phyloP scores from a whole-genome alignment of 495 filamentous ascomycete genomes.

The Xylaria acuta region DNA sequence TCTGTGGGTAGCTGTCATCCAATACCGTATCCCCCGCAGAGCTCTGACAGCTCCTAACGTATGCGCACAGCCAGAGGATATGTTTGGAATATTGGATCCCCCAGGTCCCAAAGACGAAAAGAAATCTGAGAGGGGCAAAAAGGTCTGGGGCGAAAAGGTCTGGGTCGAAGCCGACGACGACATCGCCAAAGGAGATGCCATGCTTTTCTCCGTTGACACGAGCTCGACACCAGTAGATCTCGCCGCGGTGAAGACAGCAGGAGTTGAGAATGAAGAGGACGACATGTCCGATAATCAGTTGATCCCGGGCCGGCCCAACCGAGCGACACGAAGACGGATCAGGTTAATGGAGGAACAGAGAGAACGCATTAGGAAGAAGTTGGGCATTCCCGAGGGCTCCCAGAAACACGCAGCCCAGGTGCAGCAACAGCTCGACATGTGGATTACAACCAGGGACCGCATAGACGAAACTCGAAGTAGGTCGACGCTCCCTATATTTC shows the following conservation, averaged over 20 bases:
- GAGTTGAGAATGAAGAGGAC: not conserved
- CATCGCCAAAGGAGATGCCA: not conserved
- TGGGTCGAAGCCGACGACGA: constrained; percentile 6
- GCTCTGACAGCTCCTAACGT: not conserved
- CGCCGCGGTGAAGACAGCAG: constrained; percentile 9
- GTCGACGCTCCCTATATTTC: not conserved
- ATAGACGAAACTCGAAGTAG: not conserved
- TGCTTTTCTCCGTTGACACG: constrained; percentile 35
- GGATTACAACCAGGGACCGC: constrained; percentile 23
- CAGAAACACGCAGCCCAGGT: constrained; percentile 29
- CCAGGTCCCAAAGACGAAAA: not conserved
- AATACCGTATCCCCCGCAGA: not conserved
- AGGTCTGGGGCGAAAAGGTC: constrained; percentile 20
- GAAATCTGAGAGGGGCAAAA: constrained; percentile 27
- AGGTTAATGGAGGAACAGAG: constrained; percentile 36
- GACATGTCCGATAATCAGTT: no score
- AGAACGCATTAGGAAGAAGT: constrained; percentile 29
- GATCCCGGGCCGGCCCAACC: no score
- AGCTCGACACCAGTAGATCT: constrained; percentile 31
- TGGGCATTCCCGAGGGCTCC: constrained; percentile 28
- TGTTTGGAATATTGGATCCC: not conserved
- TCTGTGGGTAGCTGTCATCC: not conserved
- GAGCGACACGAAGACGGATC: constrained; percentile 35
- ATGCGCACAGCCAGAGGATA: not conserved
- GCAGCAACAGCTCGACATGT: constrained; percentile 30